phyloP scores from a whole-genome alignment of 805 yeast genomes.

The Kazachstania psychrophila region DNA sequence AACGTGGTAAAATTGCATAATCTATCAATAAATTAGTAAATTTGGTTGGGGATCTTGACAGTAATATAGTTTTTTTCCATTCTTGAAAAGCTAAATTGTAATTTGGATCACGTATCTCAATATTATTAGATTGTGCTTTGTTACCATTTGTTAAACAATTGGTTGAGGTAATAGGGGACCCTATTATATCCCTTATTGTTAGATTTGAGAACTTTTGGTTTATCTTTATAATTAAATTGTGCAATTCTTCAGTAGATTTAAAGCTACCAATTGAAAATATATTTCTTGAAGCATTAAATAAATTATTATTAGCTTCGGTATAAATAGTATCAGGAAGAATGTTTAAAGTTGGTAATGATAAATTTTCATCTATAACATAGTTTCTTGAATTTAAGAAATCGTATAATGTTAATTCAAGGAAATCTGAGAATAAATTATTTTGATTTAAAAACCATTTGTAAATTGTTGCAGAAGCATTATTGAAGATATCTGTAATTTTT shows the following conservation, averaged over 20 bases:
- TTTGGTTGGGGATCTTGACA: slow-evolving; percentile 7
- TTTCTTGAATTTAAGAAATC: slow-evolving; percentile 5
- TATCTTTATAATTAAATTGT: slow-evolving; percentile 9
- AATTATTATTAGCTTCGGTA: slow-evolving; percentile 9
- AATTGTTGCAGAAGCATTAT: slow-evolving; percentile 5
- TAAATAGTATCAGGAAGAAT: slow-evolving; percentile 9
- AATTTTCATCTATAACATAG: slow-evolving; percentile 3
- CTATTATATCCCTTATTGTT: not conserved
- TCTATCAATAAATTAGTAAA: slow-evolving; percentile 6
- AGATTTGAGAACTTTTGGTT: slow-evolving; percentile 6
- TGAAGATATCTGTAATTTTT: slow-evolving; percentile 4
- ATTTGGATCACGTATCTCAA: not conserved
- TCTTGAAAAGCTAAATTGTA: slow-evolving; percentile 2
- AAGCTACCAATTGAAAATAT: slow-evolving; percentile 7
- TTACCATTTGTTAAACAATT: not conserved
- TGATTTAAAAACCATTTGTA: slow-evolving; percentile 7
- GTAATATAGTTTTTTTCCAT: slow-evolving; percentile 7
- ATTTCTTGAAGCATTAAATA: slow-evolving; percentile 1
- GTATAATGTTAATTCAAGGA: slow-evolving; percentile 3
- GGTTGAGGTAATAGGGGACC: not conserved
- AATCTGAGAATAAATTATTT: slow-evolving; percentile 1
- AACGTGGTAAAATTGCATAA: slow-evolving; percentile 6
- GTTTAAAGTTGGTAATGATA: slow-evolving; percentile 2
- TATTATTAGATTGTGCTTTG: not conserved
- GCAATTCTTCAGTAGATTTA: slow-evolving; percentile 11